A percentile compares a stretch with the other conserved stretches of the same genome.
Evolutionary conservation across 2,329 filamentous ascomycete genomes (phyloP).

Genomic region (Monosporascus sp.): DNA sequence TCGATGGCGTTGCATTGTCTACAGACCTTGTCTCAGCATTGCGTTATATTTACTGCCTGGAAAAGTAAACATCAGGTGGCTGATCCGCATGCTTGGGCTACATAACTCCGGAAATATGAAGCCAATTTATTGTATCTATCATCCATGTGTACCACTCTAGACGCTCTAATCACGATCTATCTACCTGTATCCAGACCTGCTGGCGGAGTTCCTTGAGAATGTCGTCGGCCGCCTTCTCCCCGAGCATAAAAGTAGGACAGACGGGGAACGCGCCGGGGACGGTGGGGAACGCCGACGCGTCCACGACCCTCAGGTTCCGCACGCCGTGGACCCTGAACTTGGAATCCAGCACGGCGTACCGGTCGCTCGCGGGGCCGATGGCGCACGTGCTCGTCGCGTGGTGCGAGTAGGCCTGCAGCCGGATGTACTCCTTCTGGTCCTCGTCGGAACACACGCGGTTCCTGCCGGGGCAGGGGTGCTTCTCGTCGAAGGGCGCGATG

Average conservation of each 20-base stretch:
- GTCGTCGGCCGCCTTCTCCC: conserved; percentile 56
- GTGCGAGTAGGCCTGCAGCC: conserved; percentile 46
- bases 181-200: not conserved
- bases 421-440: conserved; percentile 25
- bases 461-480: conserved; percentile 22
- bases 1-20: too few relatives aligned
- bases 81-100: too few relatives aligned
- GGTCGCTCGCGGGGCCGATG: conserved; percentile 48
- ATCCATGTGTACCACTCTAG: too few relatives aligned
- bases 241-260: conserved; percentile 48
- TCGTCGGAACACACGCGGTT: conserved; percentile 33
- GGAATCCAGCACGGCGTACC: conserved; percentile 49
- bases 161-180: not conserved
- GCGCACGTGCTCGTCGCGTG: conserved; percentile 51
- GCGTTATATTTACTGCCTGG: too few relatives aligned
- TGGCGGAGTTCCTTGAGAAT: conserved; percentile 29
- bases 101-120: too few relatives aligned
- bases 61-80: too few relatives aligned
- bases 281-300: conserved; percentile 49
- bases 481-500: conserved; percentile 22
- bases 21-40: too few relatives aligned
- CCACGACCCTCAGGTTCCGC: conserved; percentile 49
- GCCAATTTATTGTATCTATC: too few relatives aligned
- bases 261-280: conserved; percentile 42
- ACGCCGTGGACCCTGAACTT: conserved; percentile 52